Conservation (phyloP, 2,329 filamentous ascomycete species). For the Xylariaceae sp. region DNA sequence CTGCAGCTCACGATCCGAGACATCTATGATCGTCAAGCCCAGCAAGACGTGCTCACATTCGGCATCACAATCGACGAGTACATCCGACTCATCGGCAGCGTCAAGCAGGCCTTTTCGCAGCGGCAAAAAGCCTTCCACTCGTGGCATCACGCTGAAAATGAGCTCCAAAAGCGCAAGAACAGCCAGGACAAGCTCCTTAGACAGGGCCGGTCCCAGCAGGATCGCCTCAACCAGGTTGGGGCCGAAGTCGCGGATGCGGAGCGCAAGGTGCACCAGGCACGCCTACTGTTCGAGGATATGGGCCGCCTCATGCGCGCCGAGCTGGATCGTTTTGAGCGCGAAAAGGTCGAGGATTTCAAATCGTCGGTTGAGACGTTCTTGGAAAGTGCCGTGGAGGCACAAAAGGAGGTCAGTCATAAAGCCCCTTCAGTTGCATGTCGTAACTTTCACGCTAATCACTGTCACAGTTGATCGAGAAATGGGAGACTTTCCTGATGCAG, state of each 20-base stretch:
- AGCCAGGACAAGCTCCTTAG: slow-evolving; percentile 92
- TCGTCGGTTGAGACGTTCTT: slow-evolving; percentile 96
- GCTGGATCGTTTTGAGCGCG: slow-evolving; percentile 88
- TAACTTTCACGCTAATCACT: slow-evolving; percentile 12
- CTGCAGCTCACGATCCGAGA: slow-evolving; percentile 92
- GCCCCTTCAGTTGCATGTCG: neutral
- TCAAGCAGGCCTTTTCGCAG: slow-evolving; percentile 89
- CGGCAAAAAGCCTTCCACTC: slow-evolving; percentile 94
- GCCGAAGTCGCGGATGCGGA: slow-evolving; percentile 95
- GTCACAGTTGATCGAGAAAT: slow-evolving; percentile 71
- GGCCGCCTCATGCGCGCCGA: slow-evolving; percentile 87
- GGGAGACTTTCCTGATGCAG: slow-evolving; percentile 97
- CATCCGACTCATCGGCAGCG: slow-evolving; percentile 89
- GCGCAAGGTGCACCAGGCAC: slow-evolving; percentile 84
- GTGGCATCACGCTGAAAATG: slow-evolving; percentile 88
- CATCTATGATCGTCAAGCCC: slow-evolving; percentile 92
- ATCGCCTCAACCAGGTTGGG: slow-evolving; percentile 85
- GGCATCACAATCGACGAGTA: slow-evolving; percentile 99
- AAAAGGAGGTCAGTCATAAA: slow-evolving; percentile 77
- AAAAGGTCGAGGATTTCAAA: slow-evolving; percentile 99
- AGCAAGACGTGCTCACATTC: slow-evolving; percentile 93
- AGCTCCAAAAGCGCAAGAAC: slow-evolving; percentile 83
- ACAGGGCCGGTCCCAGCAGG: slow-evolving; percentile 93
- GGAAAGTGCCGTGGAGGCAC: slow-evolving; percentile 94
- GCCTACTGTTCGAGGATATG: slow-evolving; percentile 95